Percentiles rank a stretch among this genome's conserved stretches.
phyloP scores from a whole-genome alignment of 192 early-diverging fungal species.

The Coemansia sp. region DNA sequence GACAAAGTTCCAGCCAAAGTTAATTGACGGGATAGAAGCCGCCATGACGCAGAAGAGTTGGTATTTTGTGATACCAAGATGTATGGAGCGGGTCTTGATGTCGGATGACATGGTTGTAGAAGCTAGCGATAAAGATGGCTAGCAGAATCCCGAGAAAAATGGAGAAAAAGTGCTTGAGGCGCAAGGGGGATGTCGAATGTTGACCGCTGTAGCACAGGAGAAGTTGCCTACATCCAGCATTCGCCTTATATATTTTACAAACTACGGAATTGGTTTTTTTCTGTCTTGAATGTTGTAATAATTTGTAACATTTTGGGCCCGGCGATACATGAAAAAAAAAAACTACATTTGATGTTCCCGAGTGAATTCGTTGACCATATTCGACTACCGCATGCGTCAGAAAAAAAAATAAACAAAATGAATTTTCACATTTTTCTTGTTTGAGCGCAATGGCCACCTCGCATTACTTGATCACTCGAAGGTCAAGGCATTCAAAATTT shows the following conservation, averaged over 20 bases:
- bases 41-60: slow-evolving; percentile 48
- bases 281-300: not conserved
- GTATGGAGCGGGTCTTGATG: not conserved
- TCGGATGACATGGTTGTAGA: not conserved
- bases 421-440: not conserved
- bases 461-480: not conserved
- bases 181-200: not conserved
- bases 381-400: not conserved
- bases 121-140: not conserved
- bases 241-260: not conserved
- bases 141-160: not conserved
- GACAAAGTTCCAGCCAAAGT: slow-evolving; percentile 54
- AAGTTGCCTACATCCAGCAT: not conserved
- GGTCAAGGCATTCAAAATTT: not conserved
- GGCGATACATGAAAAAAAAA: not conserved
- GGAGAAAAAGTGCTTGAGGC: not conserved
- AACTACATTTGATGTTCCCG: slow-evolving; percentile 3
- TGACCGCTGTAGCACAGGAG: not conserved
- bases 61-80: not conserved
- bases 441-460: not conserved
- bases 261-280: not conserved
- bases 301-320: not conserved
- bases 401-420: not conserved
- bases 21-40: slow-evolving; percentile 36
- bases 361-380: slow-evolving; percentile 1